Percentiles rank a stretch among this genome's conserved stretches.
phyloP scores from a whole-genome alignment of 352 stramenopile species.

The Phytophthora cactorum region DNA sequence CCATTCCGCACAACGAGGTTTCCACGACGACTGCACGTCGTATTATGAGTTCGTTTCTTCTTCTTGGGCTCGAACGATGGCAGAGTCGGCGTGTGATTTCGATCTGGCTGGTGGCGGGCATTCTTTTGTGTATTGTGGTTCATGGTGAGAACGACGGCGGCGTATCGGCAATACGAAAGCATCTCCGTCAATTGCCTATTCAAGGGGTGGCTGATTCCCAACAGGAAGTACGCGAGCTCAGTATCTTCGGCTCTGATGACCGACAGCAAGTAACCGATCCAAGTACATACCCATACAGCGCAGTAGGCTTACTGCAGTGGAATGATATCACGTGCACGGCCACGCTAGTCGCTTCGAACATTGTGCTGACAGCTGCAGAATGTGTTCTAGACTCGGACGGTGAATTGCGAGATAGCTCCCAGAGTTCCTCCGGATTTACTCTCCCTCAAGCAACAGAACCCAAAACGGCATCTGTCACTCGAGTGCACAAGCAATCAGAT shows the following conservation, averaged over 20 bases:
- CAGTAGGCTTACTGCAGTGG: slow-evolving; percentile 61
- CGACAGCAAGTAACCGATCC: slow-evolving; percentile 43
- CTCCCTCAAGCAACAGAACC: slow-evolving; percentile 22
- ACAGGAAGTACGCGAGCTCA: slow-evolving; percentile 37
- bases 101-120: slow-evolving; percentile 9
- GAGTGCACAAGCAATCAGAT: slow-evolving; percentile 67
- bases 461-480: slow-evolving; percentile 33
- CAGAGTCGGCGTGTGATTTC: slow-evolving; percentile 3
- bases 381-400: slow-evolving; percentile 54
- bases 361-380: slow-evolving; percentile 62
- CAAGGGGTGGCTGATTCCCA: slow-evolving; percentile 3
- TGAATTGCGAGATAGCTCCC: slow-evolving; percentile 25
- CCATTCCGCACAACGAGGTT: slow-evolving; percentile 15
- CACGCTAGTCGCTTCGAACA: slow-evolving; percentile 54
- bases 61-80: slow-evolving; percentile 9
- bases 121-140: slow-evolving; percentile 10
- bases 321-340: slow-evolving; percentile 56
- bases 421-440: slow-evolving; percentile 37
- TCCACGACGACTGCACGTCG: slow-evolving; percentile 11
- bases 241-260: slow-evolving; percentile 54
- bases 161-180: slow-evolving; percentile 9
- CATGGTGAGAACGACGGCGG: background rate
- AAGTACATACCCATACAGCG: slow-evolving; percentile 54
- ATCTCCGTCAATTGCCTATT: slow-evolving; percentile 15
- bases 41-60: slow-evolving; percentile 9